Conservation (phyloP, 2,329 filamentous ascomycete genomes). For the Claviceps digitariae region DNA sequence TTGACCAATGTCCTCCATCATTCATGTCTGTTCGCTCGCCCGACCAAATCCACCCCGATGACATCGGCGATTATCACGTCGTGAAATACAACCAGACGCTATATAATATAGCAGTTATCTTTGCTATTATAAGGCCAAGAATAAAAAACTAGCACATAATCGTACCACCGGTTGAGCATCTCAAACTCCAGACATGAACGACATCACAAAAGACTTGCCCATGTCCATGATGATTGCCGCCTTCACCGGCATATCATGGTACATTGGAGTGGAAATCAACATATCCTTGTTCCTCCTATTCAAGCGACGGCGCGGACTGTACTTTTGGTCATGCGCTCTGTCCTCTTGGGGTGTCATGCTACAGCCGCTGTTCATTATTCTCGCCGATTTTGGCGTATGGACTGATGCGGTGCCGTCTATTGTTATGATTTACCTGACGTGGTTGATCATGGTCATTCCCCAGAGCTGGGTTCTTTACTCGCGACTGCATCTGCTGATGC, state of each 20-base stretch:
- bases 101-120: too few species aligned
- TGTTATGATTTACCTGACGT: constrained; percentile 11
- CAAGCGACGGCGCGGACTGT: constrained; percentile 15
- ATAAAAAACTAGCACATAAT: too few species aligned
- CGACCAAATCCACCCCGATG: too few species aligned
- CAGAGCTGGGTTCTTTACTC: constrained; percentile 48
- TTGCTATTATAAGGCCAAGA: too few species aligned
- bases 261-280: constrained; percentile 17
- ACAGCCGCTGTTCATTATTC: constrained; percentile 28
- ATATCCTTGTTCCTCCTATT: constrained; percentile 18
- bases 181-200: constrained; percentile 3
- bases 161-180: too few species aligned
- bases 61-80: too few species aligned
- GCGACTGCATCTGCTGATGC: constrained; percentile 42
- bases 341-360: constrained; percentile 16
- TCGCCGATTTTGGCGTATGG: constrained; percentile 20
- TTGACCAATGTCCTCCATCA: too few species aligned
- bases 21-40: too few species aligned
- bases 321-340: constrained; percentile 21
- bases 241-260: constrained; percentile 22
- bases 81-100: too few species aligned
- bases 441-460: constrained; percentile 38
- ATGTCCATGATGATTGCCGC: constrained; percentile 22
- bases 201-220: constrained; percentile 10
- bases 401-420: constrained; percentile 7